phyloP scores from a whole-genome alignment of 768 basidiomycete species.

The Amanita molliuscula region DNA sequence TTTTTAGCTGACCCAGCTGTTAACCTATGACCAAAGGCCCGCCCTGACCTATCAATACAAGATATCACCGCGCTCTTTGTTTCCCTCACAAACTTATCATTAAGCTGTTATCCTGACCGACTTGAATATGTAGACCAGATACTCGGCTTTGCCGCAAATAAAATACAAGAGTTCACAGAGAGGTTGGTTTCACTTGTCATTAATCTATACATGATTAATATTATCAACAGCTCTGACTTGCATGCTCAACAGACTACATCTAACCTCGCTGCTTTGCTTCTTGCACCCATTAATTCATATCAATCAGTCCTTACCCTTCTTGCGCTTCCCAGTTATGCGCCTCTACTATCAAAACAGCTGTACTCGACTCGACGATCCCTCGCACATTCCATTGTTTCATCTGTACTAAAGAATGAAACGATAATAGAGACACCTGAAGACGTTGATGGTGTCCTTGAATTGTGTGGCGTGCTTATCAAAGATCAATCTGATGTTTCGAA shows the following conservation, averaged over 20 bases:
- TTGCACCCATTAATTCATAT: constrained; percentile 94
- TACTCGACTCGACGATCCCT: constrained; percentile 88
- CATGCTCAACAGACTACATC: constrained; percentile 79
- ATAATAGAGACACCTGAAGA: constrained; percentile 90
- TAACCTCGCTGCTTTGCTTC: constrained; percentile 85
- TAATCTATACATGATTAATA: not conserved
- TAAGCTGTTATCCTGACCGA: constrained; percentile 95
- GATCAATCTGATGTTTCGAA: constrained; percentile 52
- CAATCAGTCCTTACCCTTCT: constrained; percentile 95
- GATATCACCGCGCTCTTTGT: constrained; percentile 95
- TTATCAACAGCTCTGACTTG: constrained; percentile 60
- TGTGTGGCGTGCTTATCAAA: constrained; percentile 87
- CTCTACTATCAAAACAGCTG: constrained; percentile 76
- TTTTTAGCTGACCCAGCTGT: not conserved
- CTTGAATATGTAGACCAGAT: constrained; percentile 97
- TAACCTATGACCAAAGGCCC: constrained; percentile 45
- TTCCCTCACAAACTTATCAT: constrained; percentile 87
- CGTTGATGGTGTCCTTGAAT: constrained; percentile 84
- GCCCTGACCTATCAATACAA: constrained; percentile 94
- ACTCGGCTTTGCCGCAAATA: constrained; percentile 77
- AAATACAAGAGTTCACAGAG: constrained; percentile 75
- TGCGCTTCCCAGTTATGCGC: constrained; percentile 83
- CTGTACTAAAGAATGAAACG: constrained; percentile 94
- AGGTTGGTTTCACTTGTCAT: constrained; percentile 39
- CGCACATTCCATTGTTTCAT: constrained; percentile 90